Evolutionary conservation across 495 filamentous ascomycete species (phyloP).

Genomic region (Aspergillus sclerotiicarbonarius): DNA sequence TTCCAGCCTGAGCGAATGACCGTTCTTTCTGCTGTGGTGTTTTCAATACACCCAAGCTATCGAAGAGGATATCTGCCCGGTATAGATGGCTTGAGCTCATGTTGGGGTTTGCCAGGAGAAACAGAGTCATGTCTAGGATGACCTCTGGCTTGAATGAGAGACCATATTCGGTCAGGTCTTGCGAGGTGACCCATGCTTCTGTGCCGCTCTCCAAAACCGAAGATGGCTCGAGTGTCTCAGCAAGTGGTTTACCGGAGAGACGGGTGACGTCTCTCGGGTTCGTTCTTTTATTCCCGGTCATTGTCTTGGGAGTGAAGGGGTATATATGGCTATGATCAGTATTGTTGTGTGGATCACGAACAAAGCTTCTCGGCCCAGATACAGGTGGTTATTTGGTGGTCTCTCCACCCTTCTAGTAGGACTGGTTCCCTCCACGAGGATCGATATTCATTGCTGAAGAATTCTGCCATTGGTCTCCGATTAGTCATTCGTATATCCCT

Average conservation of each 20-base stretch:
- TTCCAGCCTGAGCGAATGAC: constrained; percentile 12
- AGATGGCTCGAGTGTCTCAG: constrained; percentile 28
- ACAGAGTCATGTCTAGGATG: constrained; percentile 65
- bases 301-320: background rate
- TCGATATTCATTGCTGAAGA: background rate
- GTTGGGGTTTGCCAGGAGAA: constrained; percentile 81
- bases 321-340: background rate
- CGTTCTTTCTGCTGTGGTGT: constrained; percentile 30
- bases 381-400: background rate
- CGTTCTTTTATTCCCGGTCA: constrained; percentile 9
- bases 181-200: constrained; percentile 35
- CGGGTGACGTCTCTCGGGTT: constrained; percentile 20
- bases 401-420: background rate
- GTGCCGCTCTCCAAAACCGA: constrained; percentile 10
- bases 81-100: constrained; percentile 80
- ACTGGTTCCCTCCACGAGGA: background rate
- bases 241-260: constrained; percentile 32
- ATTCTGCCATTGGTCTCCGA: background rate
- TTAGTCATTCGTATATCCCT: background rate
- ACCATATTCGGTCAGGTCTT: constrained; percentile 26
- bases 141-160: constrained; percentile 53
- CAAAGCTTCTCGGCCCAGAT: background rate
- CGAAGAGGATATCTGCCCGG: constrained; percentile 77
- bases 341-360: background rate
- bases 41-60: constrained; percentile 40